Evolutionary conservation across 495 filamentous ascomycete species (phyloP).

Genomic region (Podospora bellae-mahoneyi): DNA sequence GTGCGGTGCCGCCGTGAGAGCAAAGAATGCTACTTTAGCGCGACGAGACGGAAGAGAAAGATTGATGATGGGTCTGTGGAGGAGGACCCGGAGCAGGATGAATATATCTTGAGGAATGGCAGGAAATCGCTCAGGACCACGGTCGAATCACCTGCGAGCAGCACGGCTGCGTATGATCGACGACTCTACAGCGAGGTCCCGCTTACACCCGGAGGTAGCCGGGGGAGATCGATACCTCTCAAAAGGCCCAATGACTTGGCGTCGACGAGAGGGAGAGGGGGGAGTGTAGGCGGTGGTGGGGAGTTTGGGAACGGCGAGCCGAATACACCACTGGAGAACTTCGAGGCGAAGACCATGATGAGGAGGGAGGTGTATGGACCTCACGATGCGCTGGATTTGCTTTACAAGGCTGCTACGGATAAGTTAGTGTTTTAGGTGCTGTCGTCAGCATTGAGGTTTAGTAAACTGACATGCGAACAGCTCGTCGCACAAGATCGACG

Average conservation of each 20-base stretch:
- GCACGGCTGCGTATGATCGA: conserved; percentile 30
- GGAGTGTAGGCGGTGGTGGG: conserved; percentile 37
- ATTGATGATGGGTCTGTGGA: conserved; percentile 56
- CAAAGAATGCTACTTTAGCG: conserved; percentile 95
- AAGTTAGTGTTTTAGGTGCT: conserved; percentile 35
- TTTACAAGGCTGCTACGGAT: conserved; percentile 66
- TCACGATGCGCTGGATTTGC: conserved; percentile 66
- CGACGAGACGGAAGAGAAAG: conserved; percentile 91
- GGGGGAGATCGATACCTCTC: conserved; percentile 56
- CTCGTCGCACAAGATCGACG: conserved; percentile 28
- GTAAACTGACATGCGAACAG: conserved; percentile 23
- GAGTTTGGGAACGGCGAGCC: conserved; percentile 41
- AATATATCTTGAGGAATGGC: conserved; percentile 54
- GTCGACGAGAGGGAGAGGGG: conserved; percentile 29
- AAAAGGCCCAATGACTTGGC: conserved; percentile 42
- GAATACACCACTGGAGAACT: conserved; percentile 53
- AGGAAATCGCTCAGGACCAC: conserved; percentile 48
- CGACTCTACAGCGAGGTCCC: conserved; percentile 48
- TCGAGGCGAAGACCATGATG: conserved; percentile 62
- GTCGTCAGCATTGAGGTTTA: conserved; percentile 7
- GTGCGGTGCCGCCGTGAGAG: conserved; percentile 88
- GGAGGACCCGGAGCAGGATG: conserved; percentile 52
- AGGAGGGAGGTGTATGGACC: conserved; percentile 61
- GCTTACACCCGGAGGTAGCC: conserved; percentile 61
- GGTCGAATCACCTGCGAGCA: conserved; percentile 36